These are phyloP conservation scores for Syncephalastrum sp. DNA, from an alignment of 371 early-diverging fungal genomes.

Conservation along the genomic window DNA sequence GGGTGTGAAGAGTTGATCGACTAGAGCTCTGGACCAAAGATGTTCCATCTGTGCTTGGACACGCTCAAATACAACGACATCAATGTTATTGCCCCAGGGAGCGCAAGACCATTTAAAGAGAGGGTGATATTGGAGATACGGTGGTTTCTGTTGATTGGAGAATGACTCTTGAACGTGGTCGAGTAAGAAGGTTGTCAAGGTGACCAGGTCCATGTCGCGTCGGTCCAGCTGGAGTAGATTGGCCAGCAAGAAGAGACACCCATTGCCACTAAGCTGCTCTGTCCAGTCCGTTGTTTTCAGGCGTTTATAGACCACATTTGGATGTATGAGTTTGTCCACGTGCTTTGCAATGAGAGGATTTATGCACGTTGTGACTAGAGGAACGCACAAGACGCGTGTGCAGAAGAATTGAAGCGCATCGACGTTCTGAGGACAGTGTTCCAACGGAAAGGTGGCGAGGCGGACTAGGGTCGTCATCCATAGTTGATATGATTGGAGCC, in stretches of 20 bases:
- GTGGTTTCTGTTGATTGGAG: slow-evolving; percentile 44
- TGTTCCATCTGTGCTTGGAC: slow-evolving; percentile 48
- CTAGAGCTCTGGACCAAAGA: slow-evolving; percentile 49
- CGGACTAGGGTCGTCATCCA: slow-evolving; percentile 58
- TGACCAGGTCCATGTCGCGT: slow-evolving; percentile 19
- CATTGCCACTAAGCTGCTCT: slow-evolving; percentile 43
- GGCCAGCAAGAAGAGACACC: slow-evolving; percentile 54
- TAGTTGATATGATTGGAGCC: slow-evolving; percentile 36
- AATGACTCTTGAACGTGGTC: slow-evolving; percentile 38
- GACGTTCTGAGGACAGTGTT: slow-evolving; percentile 27
- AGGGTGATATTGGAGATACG: slow-evolving; percentile 58
- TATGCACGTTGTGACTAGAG: slow-evolving; percentile 19
- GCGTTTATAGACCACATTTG: slow-evolving; percentile 5
- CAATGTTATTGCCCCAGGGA: slow-evolving; percentile 40
- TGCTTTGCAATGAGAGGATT: slow-evolving; percentile 21
- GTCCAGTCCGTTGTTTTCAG: slow-evolving; percentile 8
- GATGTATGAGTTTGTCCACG: slow-evolving; percentile 14
- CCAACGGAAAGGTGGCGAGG: slow-evolving; percentile 44
- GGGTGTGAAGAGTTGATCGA: too few relatives aligned
- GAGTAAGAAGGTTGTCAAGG: slow-evolving; percentile 29
- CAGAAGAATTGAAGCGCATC: slow-evolving; percentile 21
- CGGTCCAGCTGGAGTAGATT: slow-evolving; percentile 51
- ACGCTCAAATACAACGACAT: slow-evolving; percentile 39
- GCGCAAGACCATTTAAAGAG: slow-evolving; percentile 63
- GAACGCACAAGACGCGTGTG: slow-evolving; percentile 23